These are phyloP conservation scores for Solanum virginianum DNA, from an alignment of 257 asterid species.

Conservation along the genomic window DNA sequence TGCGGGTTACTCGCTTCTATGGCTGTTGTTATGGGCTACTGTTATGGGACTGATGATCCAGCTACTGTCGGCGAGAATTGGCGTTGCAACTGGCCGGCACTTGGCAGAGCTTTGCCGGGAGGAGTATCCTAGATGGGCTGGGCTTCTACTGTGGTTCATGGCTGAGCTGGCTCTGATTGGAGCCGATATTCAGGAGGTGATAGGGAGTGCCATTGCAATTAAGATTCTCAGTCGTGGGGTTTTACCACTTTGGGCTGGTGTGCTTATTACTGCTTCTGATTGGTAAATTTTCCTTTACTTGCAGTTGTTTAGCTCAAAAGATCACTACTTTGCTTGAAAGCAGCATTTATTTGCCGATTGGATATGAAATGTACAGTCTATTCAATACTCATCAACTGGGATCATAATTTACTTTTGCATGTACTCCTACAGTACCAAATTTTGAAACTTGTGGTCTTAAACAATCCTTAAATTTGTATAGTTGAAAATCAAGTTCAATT, in stretches of 20 bases:
- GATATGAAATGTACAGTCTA: background rate
- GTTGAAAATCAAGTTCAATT: too few relatives aligned
- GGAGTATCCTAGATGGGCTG: conserved; percentile 81
- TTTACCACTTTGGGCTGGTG: conserved; percentile 84
- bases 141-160: conserved; percentile 74
- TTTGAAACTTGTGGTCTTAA: too few relatives aligned
- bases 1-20: conserved; percentile 80
- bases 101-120: conserved; percentile 92
- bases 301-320: background rate
- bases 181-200: conserved; percentile 96
- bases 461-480: too few relatives aligned
- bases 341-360: background rate
- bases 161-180: conserved; percentile 90
- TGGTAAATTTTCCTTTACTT: conserved; percentile 33
- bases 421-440: too few relatives aligned
- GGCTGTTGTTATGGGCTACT: conserved; percentile 91
- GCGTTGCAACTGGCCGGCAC: conserved; percentile 92
- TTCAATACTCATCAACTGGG: background rate
- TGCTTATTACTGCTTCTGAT: conserved; percentile 78
- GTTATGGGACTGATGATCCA: conserved; percentile 81
- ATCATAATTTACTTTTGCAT: background rate
- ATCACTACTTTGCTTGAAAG: background rate
- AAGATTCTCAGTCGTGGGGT: conserved; percentile 72
- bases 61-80: conserved; percentile 65
- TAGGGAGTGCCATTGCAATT: conserved; percentile 93